Percentiles rank a stretch among this genome's conserved stretches.
Evolutionary conservation across 768 basidiomycete genomes (phyloP).

Genomic region (Phlegmacium glaucopus): DNA sequence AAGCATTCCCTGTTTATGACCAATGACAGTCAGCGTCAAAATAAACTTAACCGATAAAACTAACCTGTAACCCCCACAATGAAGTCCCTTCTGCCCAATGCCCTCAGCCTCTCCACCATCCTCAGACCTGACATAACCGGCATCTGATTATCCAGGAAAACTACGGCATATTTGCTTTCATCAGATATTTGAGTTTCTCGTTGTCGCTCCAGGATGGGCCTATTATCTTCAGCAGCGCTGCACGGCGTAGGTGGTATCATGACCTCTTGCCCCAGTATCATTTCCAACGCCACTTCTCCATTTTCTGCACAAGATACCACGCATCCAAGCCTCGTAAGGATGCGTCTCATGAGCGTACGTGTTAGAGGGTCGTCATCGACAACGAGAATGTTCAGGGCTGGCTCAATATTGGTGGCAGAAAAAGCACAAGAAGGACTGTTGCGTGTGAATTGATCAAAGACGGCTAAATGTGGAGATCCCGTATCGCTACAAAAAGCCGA

Average conservation of each 20-base stretch:
- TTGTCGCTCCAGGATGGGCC: slow-evolving; percentile 37
- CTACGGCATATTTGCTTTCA: slow-evolving; percentile 41
- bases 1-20: slow-evolving; percentile 45
- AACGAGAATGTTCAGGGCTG: slow-evolving; percentile 64
- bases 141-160: slow-evolving; percentile 78
- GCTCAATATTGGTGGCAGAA: slow-evolving; percentile 39
- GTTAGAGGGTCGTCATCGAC: slow-evolving; percentile 85
- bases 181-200: slow-evolving; percentile 14
- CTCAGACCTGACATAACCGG: slow-evolving; percentile 74
- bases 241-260: slow-evolving; percentile 32
- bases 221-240: slow-evolving; percentile 31
- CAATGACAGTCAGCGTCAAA: slow-evolving; percentile 1
- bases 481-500: slow-evolving; percentile 20
- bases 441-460: slow-evolving; percentile 37
- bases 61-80: slow-evolving; percentile 79
- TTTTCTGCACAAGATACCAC: slow-evolving; percentile 80
- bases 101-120: slow-evolving; percentile 60
- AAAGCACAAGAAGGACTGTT: slow-evolving; percentile 37
- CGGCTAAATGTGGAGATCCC: slow-evolving; percentile 28
- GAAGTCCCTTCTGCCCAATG: slow-evolving; percentile 66
- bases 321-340: slow-evolving; percentile 78
- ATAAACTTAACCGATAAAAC: slow-evolving; percentile 8
- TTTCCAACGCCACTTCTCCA: slow-evolving; percentile 71
- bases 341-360: slow-evolving; percentile 74
- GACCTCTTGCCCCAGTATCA: slow-evolving; percentile 50